Evolutionary conservation across 2,329 filamentous ascomycete genomes (phyloP), one percentile per base, ranked within the genome.

Genomic region (Sporothrix sp.): DNA sequence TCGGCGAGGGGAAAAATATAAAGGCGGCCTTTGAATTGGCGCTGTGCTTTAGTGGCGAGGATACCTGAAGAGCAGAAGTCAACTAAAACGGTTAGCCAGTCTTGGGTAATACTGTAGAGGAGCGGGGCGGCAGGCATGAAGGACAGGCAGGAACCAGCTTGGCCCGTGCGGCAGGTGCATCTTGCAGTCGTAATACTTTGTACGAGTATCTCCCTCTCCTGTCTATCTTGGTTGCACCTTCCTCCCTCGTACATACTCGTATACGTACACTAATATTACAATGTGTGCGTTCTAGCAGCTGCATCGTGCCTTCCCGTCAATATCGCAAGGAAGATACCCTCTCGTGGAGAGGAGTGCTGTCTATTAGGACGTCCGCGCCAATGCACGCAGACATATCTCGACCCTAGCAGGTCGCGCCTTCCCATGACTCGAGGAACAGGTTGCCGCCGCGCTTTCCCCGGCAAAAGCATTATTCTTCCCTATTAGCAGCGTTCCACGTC

Each of bases 1-100:
- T 49, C 51, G 51, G 51, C 36, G 36, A 42, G 46, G 50, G 55
- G 54, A 56, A 57, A 53, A 57, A 56, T 54, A 45, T 52, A 54
- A 53, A 52, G 52, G 48, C 51, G 46, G 28, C 14, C 30, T 25
- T 45, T 45, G 18, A 30, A n/a, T n/a, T n/a, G 43, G 28, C 28
- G 10, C 10, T 37, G 32, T 13, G 37, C 18, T 13, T 30, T 45
- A 33, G 28, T 25, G n/a, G n/a, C n/a, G n/a, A n/a, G n/a, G n/a
- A n/a, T n/a, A n/a, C n/a, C n/a, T n/a, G n/a, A n/a, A n/a, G n/a
- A n/a, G n/a, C n/a, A n/a, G n/a, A n/a, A n/a, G n/a, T n/a, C n/a
- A n/a, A n/a, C n/a, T n/a, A n/a, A n/a, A n/a, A n/a, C n/a, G n/a
- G n/a, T n/a, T n/a, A n/a, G n/a, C n/a, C n/a, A n/a, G n/a, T n/a